phyloP scores from a whole-genome alignment of 1,284 basidiomycete species.

The Ustilago tritici region DNA sequence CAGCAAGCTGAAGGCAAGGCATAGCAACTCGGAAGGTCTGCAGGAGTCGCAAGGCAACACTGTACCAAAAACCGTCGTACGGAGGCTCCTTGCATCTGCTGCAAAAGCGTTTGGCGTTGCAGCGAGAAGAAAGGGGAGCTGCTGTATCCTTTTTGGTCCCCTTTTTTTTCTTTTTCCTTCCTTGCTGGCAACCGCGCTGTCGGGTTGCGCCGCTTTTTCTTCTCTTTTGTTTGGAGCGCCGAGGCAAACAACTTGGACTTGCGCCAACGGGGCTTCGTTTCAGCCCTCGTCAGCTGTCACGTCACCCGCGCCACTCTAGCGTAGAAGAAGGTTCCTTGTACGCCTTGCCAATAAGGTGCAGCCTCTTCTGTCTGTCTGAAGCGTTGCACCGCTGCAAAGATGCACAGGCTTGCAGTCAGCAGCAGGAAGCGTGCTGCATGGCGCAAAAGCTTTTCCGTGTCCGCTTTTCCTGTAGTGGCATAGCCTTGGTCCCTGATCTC shows the following conservation, averaged over 20 bases:
- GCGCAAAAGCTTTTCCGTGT: not conserved
- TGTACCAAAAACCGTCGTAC: not conserved
- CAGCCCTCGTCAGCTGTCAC: slow-evolving; percentile 15
- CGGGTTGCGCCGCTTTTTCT: not conserved
- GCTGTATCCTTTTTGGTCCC: slow-evolving; percentile 1
- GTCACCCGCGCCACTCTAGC: not conserved
- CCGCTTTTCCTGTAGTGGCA: not conserved
- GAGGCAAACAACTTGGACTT: not conserved
- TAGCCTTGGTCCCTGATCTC: slow-evolving; percentile 5
- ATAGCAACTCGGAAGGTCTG: not conserved
- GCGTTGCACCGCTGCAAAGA: not conserved
- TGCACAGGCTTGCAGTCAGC: not conserved
- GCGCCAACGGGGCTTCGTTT: slow-evolving; percentile 1
- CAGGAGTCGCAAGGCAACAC: not conserved
- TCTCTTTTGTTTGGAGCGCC: slow-evolving; percentile 14
- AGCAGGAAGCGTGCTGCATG: not conserved
- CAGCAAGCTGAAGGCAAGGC: not conserved
- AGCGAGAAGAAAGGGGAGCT: slow-evolving; percentile 4
- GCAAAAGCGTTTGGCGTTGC: not conserved
- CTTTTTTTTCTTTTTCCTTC: not conserved
- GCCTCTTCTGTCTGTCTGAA: not conserved
- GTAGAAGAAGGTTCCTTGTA: not conserved
- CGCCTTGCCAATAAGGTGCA: not conserved
- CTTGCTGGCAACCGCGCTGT: not conserved
- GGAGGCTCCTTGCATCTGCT: slow-evolving; percentile 1